These are phyloP conservation scores for Albophoma yamanashiensis DNA, from an alignment of 2,329 filamentous ascomycete genomes.

Conservation along the genomic window DNA sequence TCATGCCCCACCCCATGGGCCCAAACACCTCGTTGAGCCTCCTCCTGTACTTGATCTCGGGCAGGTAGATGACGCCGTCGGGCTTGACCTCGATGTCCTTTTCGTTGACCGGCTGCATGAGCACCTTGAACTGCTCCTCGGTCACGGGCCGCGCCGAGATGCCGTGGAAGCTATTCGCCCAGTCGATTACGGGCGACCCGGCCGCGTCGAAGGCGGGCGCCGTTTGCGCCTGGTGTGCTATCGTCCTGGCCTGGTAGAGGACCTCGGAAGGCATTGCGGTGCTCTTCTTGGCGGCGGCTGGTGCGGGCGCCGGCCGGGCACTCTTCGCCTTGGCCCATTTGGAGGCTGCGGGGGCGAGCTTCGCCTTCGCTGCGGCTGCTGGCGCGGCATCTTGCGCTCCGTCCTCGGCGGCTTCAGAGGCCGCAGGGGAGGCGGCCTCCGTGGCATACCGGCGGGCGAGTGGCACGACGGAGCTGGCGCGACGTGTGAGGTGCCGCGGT, in stretches of 20 bases:
- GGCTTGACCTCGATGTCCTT: slow-evolving; percentile 94
- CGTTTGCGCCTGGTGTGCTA: slow-evolving; percentile 6
- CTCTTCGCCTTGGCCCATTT: slow-evolving; percentile 1
- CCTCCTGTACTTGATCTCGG: slow-evolving; percentile 94
- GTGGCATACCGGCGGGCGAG: slow-evolving; percentile 13
- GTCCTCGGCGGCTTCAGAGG: background rate
- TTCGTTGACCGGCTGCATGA: slow-evolving; percentile 55
- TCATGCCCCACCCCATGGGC: slow-evolving; percentile 90
- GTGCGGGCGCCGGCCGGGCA: background rate
- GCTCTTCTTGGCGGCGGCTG: background rate
- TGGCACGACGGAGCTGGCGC: slow-evolving; percentile 8
- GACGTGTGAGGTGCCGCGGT: slow-evolving; percentile 6
- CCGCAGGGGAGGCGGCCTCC: slow-evolving; percentile 5
- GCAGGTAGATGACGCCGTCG: slow-evolving; percentile 90
- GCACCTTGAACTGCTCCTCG: slow-evolving; percentile 54
- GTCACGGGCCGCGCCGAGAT: slow-evolving; percentile 62
- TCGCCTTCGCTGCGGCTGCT: background rate
- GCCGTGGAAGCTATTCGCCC: slow-evolving; percentile 76
- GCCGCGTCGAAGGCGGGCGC: background rate
- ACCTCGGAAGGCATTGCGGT: slow-evolving; percentile 1
- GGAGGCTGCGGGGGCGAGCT: background rate
- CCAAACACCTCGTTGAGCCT: slow-evolving; percentile 88
- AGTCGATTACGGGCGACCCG: slow-evolving; percentile 43
- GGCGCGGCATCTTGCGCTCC: background rate
- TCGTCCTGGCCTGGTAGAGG: slow-evolving; percentile 8